Evolutionary conservation across 176 grass and related monocot species (phyloP).

Genomic region (Rhynchospora tenuis): DNA sequence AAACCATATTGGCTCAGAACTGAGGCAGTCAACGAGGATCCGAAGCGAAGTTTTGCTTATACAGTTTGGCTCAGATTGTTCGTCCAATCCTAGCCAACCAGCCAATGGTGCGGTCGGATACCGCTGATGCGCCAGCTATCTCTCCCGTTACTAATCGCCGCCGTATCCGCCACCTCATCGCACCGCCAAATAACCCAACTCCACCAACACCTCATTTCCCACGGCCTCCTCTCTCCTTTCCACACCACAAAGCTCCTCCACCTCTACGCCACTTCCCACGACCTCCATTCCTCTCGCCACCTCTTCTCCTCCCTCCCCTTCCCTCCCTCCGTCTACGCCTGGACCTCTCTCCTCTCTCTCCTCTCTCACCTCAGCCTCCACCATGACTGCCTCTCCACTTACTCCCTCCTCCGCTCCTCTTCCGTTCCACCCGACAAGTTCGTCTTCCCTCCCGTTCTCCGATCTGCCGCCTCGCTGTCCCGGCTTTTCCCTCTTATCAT

Average conservation of each 20-base stretch:
- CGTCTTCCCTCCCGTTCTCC: slow-evolving; percentile 27
- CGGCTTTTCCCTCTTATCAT: slow-evolving; percentile 29
- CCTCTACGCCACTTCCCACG: slow-evolving; percentile 7
- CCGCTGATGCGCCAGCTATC: slow-evolving; percentile 10
- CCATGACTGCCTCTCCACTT: slow-evolving; percentile 3
- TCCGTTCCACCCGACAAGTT: slow-evolving; percentile 33
- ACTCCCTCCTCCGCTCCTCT: slow-evolving; percentile 13
- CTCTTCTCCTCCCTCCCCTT: slow-evolving; percentile 34
- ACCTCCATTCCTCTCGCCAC: slow-evolving; percentile 23
- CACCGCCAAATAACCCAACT: neutral
- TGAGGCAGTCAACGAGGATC: too few relatives aligned
- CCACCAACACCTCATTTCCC: slow-evolving; percentile 20
- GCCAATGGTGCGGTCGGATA: neutral
- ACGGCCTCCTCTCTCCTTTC: neutral
- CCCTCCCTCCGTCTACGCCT: slow-evolving; percentile 19
- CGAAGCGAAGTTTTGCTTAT: too few relatives aligned
- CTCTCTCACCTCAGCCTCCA: slow-evolving; percentile 7
- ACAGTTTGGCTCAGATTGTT: too few relatives aligned
- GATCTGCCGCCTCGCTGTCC: slow-evolving; percentile 44
- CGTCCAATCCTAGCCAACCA: neutral
- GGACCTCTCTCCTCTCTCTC: slow-evolving; percentile 2
- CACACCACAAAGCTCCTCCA: slow-evolving; percentile 1
- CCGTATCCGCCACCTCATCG: neutral
- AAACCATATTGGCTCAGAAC: too few relatives aligned
- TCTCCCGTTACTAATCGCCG: slow-evolving; percentile 9